Base-by-base conservation (phyloP, 2,329 filamentous ascomycete species). In the Epichloe sibirici region DNA sequence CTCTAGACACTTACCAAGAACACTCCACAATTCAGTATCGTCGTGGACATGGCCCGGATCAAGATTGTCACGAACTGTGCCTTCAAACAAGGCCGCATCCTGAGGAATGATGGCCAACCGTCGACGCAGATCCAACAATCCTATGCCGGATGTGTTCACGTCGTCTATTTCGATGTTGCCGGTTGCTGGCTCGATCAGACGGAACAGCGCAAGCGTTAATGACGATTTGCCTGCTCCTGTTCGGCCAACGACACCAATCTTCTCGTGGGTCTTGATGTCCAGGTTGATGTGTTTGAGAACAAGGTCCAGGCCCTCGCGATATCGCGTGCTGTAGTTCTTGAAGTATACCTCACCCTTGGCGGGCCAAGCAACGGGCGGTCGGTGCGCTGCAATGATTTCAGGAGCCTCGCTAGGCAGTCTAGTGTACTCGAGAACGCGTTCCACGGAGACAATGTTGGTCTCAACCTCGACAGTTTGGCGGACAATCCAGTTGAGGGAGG, bases 381-480 rank as follows among this genome's bases (percentile, higher is more conserved):
- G 79, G 65, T 87, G 85, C 69, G 88, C 86, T 63, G 88, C 86
- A 61, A 97, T 86, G 58, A 97, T 88, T 67, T 98, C 93, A 7
- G 90, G 89, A 49, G 93, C 91, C 72, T 98, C 93, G 67, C 86
- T 93, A 28, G 91, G 90, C 57, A 98, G 78, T 49, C 81, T 79
- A 53, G 91, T 88, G 71, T 98, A 98, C 69, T 98, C 94, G 48
- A 98, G 82, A 47, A 98, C 90, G 64, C 93, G 86, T 76, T 98
- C 93, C 39, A 98, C 93, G 9, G 91, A 95, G 45, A 98, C 91
- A 63, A 98, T 98, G 70, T 98, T 98, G n/a, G 91, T 97, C 75
- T 98, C 94, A n/a, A 98, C 93, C 69, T 98, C 94, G 37, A 98
- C 93, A 0, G 90, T 96, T 71, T 98, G 93, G 54, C 94, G 83